phyloP scores from a whole-genome alignment of 768 basidiomycete species.

The Leccinum disarticulatum region DNA sequence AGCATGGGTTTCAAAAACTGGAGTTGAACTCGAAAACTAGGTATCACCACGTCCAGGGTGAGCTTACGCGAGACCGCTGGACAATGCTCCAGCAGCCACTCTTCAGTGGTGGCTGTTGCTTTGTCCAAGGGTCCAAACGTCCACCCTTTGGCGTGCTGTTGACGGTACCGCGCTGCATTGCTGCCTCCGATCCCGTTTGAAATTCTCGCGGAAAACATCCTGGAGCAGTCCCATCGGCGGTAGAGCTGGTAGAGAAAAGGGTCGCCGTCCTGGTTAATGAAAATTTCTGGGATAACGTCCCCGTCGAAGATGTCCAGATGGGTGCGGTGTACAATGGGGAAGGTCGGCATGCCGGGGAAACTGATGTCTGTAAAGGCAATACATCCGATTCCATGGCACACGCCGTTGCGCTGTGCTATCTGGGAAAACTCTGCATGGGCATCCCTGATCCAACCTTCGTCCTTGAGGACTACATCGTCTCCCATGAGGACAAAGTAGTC shows the following conservation, averaged over 20 bases:
- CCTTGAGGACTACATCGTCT: conserved; percentile 51
- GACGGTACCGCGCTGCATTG: conserved; percentile 45
- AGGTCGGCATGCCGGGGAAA: conserved; percentile 63
- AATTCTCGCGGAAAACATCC: conserved; percentile 44
- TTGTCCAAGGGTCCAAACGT: conserved; percentile 46
- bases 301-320: conserved; percentile 58
- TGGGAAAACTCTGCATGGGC: conserved; percentile 39
- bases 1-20: conserved; percentile 45
- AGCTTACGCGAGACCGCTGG: conserved; percentile 35
- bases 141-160: conserved; percentile 47
- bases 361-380: conserved; percentile 54
- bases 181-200: conserved; percentile 49
- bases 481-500: conserved; percentile 56
- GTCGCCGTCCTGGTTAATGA: conserved; percentile 61
- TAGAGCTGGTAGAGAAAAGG: conserved; percentile 62
- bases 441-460: conserved; percentile 53
- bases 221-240: conserved; percentile 51
- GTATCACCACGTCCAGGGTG: conserved; percentile 56
- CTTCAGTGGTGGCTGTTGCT: conserved; percentile 37
- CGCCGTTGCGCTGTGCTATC: conserved; percentile 30
- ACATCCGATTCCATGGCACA: conserved; percentile 52
- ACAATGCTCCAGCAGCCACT: conserved; percentile 35
- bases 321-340: conserved; percentile 53
- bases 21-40: conserved; percentile 54
- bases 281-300: conserved; percentile 47